Base-by-base conservation (phyloP, 176 grass and related monocot species). In the Musa acuminata region DNA sequence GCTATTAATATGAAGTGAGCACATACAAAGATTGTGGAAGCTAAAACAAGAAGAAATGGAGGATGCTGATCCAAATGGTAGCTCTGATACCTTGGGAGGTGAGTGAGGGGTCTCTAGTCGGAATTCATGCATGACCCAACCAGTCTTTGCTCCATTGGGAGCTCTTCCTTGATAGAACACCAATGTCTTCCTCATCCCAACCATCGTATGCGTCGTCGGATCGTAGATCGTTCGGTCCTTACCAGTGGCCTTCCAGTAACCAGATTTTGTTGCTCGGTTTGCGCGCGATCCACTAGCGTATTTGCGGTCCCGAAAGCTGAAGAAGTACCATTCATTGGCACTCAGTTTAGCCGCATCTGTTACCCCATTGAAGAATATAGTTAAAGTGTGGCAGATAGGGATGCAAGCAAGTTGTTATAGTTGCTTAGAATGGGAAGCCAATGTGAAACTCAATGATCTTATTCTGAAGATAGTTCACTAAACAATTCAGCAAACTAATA, bases 341-440 rank as follows among this genome's bases (percentile, higher is more conserved):
- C 67, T 49, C 29, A 69, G 67, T 49, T 69, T 69, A 50, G 67
- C 67, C 29, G n/a, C 67, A 69, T 69, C 67, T 69, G 67, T 17
- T 1, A 66, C 10, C 23, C 13, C 9, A 35, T 66, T 21, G 25
- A 27, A 53, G 12, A 53, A 13, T 13, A 53, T 13, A 53, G 10
- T 53, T n/a, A 17, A 59, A 59, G 16, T 35, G 29, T 35, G 29
- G 29, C 29, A 35, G 29, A 35, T 35, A 35, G 29, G 29, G 29
- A 35, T 35, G 29, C 3, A 25, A 25, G 25, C 25, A 25, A 25
- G 25, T 25, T 25, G 25, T 25, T 25, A 25, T 35, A 4, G 29
- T 35, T 3, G 29, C 29, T 35, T 35, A 35, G 29, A 35, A 35
- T 35, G 29, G 29, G 29, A 35, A 35, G 2, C 29, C 29, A 35